Evolutionary conservation across 306 rosid species (phyloP).

Genomic region (Betula pendula): DNA sequence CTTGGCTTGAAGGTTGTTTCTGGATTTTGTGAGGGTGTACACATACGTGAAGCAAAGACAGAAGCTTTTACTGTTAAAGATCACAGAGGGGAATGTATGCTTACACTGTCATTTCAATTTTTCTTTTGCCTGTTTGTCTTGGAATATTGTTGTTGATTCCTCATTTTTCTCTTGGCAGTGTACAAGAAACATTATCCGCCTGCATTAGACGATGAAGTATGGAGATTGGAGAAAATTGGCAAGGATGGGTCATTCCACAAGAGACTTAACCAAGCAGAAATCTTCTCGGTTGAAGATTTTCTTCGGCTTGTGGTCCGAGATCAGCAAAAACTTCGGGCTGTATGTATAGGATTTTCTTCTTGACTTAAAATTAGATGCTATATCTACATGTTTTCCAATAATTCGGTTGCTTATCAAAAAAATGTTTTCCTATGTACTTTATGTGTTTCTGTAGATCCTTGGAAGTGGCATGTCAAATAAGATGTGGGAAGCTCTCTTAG

Average conservation of each 20-base stretch:
- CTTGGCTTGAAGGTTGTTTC: conserved; percentile 85
- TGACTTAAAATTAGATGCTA: conserved; percentile 26
- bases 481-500: conserved; percentile 99
- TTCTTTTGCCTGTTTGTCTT: conserved; percentile 19
- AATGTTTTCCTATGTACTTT: no score
- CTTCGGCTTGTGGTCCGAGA: conserved; percentile 89
- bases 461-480: conserved; percentile 99
- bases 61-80: conserved; percentile 99
- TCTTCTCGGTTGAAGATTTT: conserved; percentile 72
- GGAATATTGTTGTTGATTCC: neutral
- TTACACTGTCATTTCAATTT: conserved; percentile 28
- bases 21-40: conserved; percentile 77
- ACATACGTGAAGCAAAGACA: conserved; percentile 93
- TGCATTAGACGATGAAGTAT: conserved; percentile 77
- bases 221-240: conserved; percentile 99
- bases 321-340: conserved; percentile 69
- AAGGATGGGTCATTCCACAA: conserved; percentile 99
- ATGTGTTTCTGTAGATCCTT: conserved; percentile 70
- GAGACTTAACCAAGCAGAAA: conserved; percentile 57
- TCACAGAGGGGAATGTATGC: conserved; percentile 98
- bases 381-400: conserved; percentile 26
- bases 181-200: conserved; percentile 99
- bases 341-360: conserved; percentile 45
- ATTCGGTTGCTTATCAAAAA: no score
- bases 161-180: conserved; percentile 55